Evolutionary conservation across 2,329 filamentous ascomycete genomes (phyloP), one percentile per base, ranked within the genome.

Genomic region (Colletotrichum sp.): DNA sequence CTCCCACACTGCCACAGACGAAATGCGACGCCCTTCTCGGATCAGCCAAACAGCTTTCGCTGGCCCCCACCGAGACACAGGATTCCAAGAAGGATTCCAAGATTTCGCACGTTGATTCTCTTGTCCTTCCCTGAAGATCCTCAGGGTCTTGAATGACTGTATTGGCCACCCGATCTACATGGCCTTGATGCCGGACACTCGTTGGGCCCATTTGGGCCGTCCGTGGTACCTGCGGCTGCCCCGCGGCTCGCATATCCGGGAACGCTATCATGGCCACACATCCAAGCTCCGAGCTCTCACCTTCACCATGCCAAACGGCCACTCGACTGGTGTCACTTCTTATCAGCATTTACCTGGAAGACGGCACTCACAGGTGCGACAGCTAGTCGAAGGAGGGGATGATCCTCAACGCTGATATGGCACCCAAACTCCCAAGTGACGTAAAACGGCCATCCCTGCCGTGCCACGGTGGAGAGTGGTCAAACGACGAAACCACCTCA

Each of bases 181-280:
- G 12, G 38, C 18, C 38, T 64, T 38, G 56, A 32, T 14, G 63
- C 63, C 63, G 32, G 56, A 24, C 30, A 43, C 9, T 21, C 69
- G 32, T 58, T 55, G 26, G 58, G 56, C 26, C 56, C 73, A 34
- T 56, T 32, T 64, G n/a, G 48, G 43, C 26, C 21, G 58, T 64
- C 43, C 26, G 43, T 59, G 69, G 73, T 75, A 73, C 73, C 69
- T 75, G 73, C 69, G 43, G 58, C 73, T 59, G 73, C 58, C 69
- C 64, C 34, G 63, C 69, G 34, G 43, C 69, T 73, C 63, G 64
- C 64, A 59, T 73, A 64, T 13, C 58, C 34, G 69, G 58, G 16
- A 30, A 43, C 62, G 24, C 38, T 58, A 64, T 61, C 36, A 36
- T 14, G 36, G n/a, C 63, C 13, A 34, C 55, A 30, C 52, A 61